Conservation (phyloP, 352 stramenopile species). For the Phytophthora crassamura region DNA sequence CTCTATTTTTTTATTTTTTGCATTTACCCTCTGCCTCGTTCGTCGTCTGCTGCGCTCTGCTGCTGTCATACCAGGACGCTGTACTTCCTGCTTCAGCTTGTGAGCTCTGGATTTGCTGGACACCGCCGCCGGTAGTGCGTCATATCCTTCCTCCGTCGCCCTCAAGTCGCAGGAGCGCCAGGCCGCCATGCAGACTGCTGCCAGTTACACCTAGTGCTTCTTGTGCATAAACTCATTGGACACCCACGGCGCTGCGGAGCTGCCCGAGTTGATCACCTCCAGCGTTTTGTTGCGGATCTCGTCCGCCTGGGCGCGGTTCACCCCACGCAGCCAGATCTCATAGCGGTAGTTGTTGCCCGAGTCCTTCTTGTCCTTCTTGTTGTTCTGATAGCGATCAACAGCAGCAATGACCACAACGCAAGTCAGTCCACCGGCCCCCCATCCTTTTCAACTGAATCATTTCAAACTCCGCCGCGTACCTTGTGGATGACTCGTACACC, state of each 20-base stretch:
- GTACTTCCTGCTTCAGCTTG: background rate
- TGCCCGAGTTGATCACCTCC: constrained; percentile 72
- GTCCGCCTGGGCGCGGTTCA: constrained; percentile 66
- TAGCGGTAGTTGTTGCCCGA: constrained; percentile 86
- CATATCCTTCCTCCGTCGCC: background rate
- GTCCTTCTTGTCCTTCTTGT: constrained; percentile 89
- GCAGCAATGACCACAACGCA: background rate
- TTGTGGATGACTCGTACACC: constrained; percentile 93
- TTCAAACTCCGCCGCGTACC: constrained; percentile 33
- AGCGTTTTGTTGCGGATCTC: constrained; percentile 80
- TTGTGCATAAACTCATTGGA: constrained; percentile 82
- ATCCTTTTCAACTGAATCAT: background rate
- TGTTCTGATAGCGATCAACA: constrained; percentile 57
- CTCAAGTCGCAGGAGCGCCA: background rate
- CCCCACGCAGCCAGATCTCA: constrained; percentile 82
- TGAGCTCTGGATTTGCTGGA: background rate
- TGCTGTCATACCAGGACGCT: background rate
- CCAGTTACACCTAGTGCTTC: constrained; percentile 69
- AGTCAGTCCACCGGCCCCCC: constrained; percentile 1
- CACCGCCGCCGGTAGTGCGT: background rate
- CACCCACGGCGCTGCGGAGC: constrained; percentile 51
- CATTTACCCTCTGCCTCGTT: constrained; percentile 20
- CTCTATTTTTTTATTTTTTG: constrained; percentile 32
- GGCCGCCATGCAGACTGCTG: background rate
- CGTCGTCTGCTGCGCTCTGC: constrained; percentile 1